Evolutionary conservation across 192 early-diverging fungal genomes (phyloP).

Genomic region (Umbelopsis ramanniana): DNA sequence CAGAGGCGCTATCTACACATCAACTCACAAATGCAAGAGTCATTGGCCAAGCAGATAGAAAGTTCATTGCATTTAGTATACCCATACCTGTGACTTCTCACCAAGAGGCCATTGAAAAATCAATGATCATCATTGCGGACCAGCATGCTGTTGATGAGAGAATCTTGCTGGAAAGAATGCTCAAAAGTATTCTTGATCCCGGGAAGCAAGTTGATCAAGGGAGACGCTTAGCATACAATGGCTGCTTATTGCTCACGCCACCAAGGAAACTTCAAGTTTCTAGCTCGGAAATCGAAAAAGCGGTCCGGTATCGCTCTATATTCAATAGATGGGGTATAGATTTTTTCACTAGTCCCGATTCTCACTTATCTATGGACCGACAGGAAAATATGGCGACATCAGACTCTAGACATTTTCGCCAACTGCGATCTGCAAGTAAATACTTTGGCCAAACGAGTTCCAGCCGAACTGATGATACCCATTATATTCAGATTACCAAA

Average conservation of each 20-base stretch:
- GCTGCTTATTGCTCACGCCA: constrained; percentile 49
- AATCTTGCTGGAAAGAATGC: constrained; percentile 63
- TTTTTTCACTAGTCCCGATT: neutral
- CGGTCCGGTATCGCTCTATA: neutral
- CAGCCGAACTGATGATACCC: neutral
- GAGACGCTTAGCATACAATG: constrained; percentile 16
- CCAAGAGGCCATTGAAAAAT: neutral
- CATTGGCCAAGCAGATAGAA: constrained; percentile 68
- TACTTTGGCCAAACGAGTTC: neutral
- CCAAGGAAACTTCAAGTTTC: constrained; percentile 37
- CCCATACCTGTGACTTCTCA: neutral
- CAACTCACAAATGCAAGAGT: constrained; percentile 48
- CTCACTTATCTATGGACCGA: neutral
- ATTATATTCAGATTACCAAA: constrained; percentile 33
- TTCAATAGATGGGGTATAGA: constrained; percentile 15
- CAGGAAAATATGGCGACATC: neutral
- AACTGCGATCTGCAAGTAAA: constrained; percentile 18
- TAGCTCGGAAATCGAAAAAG: neutral
- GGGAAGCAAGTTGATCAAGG: neutral
- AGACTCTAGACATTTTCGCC: constrained; percentile 25
- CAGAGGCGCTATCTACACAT: constrained; percentile 21
- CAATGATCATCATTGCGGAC: constrained; percentile 62
- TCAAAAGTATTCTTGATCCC: constrained; percentile 39
- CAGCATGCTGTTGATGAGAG: constrained; percentile 86
- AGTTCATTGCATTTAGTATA: constrained; percentile 64